phyloP scores from a whole-genome alignment of 768 basidiomycete species.

The Naganishia randhawae region DNA sequence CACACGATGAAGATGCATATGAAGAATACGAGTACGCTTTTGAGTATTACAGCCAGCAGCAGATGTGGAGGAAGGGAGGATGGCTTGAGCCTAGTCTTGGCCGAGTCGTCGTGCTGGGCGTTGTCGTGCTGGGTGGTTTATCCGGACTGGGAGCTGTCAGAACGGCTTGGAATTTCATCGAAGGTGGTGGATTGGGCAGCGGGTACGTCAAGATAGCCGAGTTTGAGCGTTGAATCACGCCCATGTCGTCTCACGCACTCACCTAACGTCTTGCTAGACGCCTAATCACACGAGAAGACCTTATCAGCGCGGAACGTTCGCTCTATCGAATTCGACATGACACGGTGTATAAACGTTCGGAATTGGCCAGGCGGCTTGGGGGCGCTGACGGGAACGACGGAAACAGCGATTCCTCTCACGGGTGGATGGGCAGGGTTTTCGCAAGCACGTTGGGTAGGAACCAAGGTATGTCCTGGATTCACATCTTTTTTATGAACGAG shows the following conservation, averaged over 20 bases:
- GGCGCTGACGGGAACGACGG: neutral
- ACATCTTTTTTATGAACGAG: neutral
- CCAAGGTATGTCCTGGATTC: conserved; percentile 31
- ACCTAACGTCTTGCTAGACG: conserved; percentile 30
- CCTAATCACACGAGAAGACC: conserved; percentile 39
- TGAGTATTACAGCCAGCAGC: conserved; percentile 35
- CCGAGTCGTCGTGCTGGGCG: conserved; percentile 44
- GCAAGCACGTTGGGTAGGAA: conserved; percentile 32
- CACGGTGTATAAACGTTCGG: conserved; percentile 38
- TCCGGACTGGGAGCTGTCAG: conserved; percentile 49
- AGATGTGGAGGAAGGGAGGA: conserved; percentile 41
- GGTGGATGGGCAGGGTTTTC: conserved; percentile 44
- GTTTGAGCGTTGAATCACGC: neutral
- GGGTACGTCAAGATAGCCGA: conserved; percentile 33
- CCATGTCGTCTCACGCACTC: too few relatives aligned
- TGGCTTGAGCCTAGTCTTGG: conserved; percentile 48
- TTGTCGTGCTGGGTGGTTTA: conserved; percentile 40
- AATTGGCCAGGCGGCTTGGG: conserved; percentile 25
- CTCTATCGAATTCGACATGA: conserved; percentile 46
- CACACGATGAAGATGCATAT: conserved; percentile 17
- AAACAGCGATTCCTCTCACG: neutral
- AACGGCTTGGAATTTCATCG: conserved; percentile 46
- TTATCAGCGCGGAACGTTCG: conserved; percentile 44
- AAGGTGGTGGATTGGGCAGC: conserved; percentile 33
- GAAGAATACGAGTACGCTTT: conserved; percentile 23